Evolutionary conservation across 306 rosid species (phyloP).

Genomic region (Delonix regia): DNA sequence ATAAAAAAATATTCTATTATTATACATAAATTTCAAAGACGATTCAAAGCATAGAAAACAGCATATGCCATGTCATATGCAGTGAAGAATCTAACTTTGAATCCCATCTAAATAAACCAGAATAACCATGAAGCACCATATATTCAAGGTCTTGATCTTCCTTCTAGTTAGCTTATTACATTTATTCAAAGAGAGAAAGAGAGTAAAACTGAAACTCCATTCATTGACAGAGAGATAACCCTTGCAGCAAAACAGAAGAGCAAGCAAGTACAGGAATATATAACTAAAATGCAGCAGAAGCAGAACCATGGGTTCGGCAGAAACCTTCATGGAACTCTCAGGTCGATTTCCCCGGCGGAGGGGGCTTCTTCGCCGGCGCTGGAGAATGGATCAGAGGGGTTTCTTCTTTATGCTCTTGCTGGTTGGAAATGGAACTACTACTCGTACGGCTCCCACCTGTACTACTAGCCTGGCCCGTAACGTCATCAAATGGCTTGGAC

Average conservation of each 20-base stretch:
- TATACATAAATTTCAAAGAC: background rate
- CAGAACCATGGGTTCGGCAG: background rate
- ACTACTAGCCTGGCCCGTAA: background rate
- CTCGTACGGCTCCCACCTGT: background rate
- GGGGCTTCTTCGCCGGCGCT: constrained; percentile 32
- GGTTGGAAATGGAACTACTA: background rate
- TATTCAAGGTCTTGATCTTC: background rate
- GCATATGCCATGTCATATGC: too few relatives aligned
- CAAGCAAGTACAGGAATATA: background rate
- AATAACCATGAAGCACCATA: background rate
- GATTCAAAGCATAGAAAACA: background rate
- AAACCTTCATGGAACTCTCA: background rate
- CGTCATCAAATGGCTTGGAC: constrained; percentile 23
- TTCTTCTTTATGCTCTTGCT: background rate
- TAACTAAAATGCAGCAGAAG: background rate
- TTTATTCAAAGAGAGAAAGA: constrained; percentile 16
- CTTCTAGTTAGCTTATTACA: constrained; percentile 15
- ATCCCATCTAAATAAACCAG: background rate
- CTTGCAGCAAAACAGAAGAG: background rate
- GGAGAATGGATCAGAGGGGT: background rate
- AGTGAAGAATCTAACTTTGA: background rate
- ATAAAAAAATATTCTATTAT: background rate
- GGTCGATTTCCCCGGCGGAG: constrained; percentile 22
- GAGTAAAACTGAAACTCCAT: background rate
- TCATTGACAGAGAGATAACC: background rate